Percentiles rank a stretch among this genome's conserved stretches.
Conservation (phyloP, 75 land plant genomes). For the Adiantum capillusveneris region DNA sequence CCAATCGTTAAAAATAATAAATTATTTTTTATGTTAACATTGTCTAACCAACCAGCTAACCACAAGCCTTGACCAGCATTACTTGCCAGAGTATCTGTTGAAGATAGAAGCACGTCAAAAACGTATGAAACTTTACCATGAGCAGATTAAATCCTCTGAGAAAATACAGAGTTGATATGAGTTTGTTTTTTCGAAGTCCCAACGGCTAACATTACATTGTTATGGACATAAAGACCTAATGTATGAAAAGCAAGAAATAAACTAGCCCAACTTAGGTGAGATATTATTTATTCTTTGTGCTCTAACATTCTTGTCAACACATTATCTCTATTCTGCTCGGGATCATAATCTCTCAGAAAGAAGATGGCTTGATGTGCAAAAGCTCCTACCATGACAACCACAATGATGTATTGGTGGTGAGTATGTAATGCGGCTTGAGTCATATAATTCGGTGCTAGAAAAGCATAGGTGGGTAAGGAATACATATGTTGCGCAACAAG, state of each 20-base stretch:
- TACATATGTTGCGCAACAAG: slow-evolving; percentile 4
- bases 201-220: slow-evolving; percentile 7
- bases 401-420: slow-evolving; percentile 14
- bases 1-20: too few species aligned
- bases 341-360: slow-evolving; percentile 18
- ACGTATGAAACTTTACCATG: background rate
- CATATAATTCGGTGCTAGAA: background rate
- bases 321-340: slow-evolving; percentile 12
- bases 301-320: slow-evolving; percentile 14
- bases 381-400: slow-evolving; percentile 12
- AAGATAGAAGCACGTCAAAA: slow-evolving; percentile 5
- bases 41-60: slow-evolving; percentile 2
- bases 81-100: background rate
- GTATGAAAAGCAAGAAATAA: slow-evolving; percentile 7
- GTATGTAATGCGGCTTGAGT: slow-evolving; percentile 6
- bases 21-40: background rate
- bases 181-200: slow-evolving; percentile 7
- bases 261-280: slow-evolving; percentile 11
- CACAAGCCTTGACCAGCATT: background rate
- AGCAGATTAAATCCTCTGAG: slow-evolving; percentile 1
- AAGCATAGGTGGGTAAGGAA: background rate
- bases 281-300: slow-evolving; percentile 16
- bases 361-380: slow-evolving; percentile 21
- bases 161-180: background rate
- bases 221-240: slow-evolving; percentile 12